A percentile compares a stretch with the other conserved stretches of the same genome.
Conservation (phyloP, 257 asterid species). For the Avicennia marina region DNA sequence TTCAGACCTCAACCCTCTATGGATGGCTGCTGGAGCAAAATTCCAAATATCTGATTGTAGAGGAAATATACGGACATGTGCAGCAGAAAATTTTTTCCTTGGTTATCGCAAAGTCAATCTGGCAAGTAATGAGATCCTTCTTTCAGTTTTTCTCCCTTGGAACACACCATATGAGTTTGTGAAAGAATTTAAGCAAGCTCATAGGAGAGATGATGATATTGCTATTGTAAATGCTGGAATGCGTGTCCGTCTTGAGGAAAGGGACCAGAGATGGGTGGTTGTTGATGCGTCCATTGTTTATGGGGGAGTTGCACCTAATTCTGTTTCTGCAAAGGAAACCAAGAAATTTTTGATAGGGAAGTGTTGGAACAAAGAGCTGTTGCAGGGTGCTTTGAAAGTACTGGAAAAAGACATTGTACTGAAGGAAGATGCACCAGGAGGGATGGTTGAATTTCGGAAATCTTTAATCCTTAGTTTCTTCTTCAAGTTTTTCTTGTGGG, state of each 20-base stretch:
- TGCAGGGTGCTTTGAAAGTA: conserved; percentile 55
- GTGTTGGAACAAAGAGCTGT: conserved; percentile 59
- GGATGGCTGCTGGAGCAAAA: conserved; percentile 84
- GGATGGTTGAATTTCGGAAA: conserved; percentile 90
- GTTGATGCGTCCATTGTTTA: conserved; percentile 67
- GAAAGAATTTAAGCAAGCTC: conserved; percentile 93
- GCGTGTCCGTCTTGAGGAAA: conserved; percentile 65
- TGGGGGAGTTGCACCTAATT: conserved; percentile 93
- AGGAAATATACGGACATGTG: conserved; percentile 59
- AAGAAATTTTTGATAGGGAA: conserved; percentile 61
- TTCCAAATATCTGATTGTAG: conserved; percentile 56
- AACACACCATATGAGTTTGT: conserved; percentile 58
- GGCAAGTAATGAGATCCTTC: conserved; percentile 63
- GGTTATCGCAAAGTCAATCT: conserved; percentile 91
- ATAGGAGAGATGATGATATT: conserved; percentile 92
- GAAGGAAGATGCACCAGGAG: conserved; percentile 91
- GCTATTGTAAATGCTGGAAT: conserved; percentile 96
- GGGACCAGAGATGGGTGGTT: conserved; percentile 62
- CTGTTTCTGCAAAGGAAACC: conserved; percentile 55
- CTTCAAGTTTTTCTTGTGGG: conserved; percentile 90
- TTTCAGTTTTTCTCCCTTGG: conserved; percentile 88
- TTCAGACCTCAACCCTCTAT: conserved; percentile 92
- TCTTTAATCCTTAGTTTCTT: conserved; percentile 84
- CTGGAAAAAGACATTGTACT: conserved; percentile 68
- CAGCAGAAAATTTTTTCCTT: conserved; percentile 63